Base-by-base conservation (phyloP, 2,329 filamentous ascomycete species). In the Stagonosporopsis vannaccii region DNA sequence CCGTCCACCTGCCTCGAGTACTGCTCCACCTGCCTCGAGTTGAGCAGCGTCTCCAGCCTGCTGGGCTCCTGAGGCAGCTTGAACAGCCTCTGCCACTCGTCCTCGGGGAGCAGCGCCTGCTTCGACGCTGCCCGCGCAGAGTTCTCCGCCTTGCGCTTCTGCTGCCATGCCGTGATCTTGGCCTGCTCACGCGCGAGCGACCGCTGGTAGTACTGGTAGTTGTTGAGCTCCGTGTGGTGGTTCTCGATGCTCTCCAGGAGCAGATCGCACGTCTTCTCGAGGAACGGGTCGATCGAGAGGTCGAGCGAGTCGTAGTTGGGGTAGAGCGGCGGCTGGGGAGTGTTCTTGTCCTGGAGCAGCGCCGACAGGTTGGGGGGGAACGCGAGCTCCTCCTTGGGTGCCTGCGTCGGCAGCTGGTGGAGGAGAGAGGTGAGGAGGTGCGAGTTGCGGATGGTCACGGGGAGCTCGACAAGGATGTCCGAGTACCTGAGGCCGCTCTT, bases 141-240 rank as follows among this genome's bases (percentile, higher is more conserved):
- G 75, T 99, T 99, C 85, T 99, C 95, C 15, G 91, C 89, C 83
- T 97, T 96, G 75, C 95, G 90, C 87, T 99, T 98, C 60, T 89
- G 82, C 81, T 98, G 94, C 95, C 95, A 99, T 65, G 92, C 90
- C 51, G 91, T 88, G 70, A 99, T 97, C 86, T 98, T 99, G 71
- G 90, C 82, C 82, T 99, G 95, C 82, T 99, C 95, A 69, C 95
- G 91, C 50, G 89, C 90, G 55, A 98, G 85, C 74, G 96, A 92
- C 72, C 95, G 87, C 81, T 97, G 92, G 83, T 97, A 97, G 85
- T 90, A 91, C 79, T 97, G 93, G 82, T 96, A 95, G 85, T 99
- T 99, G 87, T 98, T 98, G 77, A 96, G 90, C 80, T 99, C 95
- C 58, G 93, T 97, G 82, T 98, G 95, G 83, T 99, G 95, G 52